Base-by-base conservation (phyloP, 805 yeast species). In the Lipomyces chichibuensis region DNA sequence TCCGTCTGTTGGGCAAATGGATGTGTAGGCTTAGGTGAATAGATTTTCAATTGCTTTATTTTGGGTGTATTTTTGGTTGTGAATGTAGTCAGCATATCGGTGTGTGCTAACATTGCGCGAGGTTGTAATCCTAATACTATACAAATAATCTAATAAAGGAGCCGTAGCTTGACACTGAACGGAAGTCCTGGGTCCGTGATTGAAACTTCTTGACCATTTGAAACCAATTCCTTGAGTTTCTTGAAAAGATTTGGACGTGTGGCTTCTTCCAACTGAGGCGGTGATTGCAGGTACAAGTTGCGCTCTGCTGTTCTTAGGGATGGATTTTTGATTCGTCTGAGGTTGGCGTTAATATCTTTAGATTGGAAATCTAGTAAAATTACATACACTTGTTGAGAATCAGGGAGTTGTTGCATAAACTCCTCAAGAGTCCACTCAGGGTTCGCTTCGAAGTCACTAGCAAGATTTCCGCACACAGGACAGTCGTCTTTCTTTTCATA, bases 391-490 rank as follows among this genome's bases (percentile, higher is more conserved):
- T 75, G 73, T 0, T 76, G 74, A 17, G 65, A 65, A 17, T 71
- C 71, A 20, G 72, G 74, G 33, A 85, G 74, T 27, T 76, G 74
- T 11, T 81, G 83, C 9, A 87, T 78, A 61, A 86, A 79, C 17
- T 79, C 80, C 20, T 76, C 77, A 60, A 84, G 74, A 2, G 83
- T 78, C 73, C 77, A 73, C 7, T 64, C 62, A 3, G 65, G 63
- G 2, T 70, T 54, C 2, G 74, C 69, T 1, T 52, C 54, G 9
- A 77, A 53, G 3, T 71, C 69, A 7, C 60, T 64, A 6, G 74
- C 74, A 13, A 73, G 67, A 23, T 70, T 72, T 0, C 95, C 93
- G 77, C 98, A 94, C 0, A 92, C 94, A 0, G 89, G 83, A 75
- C 98, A 94, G 65, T 84, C 84, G 0, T 80, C 80, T 60, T 85